Conservation (phyloP, 345 rosid genomes). For the Salix exigua region DNA sequence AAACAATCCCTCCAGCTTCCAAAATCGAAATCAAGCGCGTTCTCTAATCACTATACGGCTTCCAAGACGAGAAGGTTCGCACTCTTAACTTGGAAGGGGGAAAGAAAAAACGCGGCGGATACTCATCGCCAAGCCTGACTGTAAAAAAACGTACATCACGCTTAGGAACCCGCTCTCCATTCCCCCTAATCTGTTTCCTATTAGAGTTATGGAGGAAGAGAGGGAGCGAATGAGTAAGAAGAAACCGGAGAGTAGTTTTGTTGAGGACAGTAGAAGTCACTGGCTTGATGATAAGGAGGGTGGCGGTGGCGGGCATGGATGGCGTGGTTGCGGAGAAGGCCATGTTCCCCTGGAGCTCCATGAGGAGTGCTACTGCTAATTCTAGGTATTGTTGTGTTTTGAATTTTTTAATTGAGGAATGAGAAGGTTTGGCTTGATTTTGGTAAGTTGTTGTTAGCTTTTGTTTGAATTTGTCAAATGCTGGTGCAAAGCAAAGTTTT, state of each 20-base stretch:
- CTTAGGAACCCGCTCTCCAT: conserved; percentile 57
- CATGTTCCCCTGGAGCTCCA: conserved; percentile 60
- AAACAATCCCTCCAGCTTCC: conserved; percentile 78
- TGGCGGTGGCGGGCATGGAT: conserved; percentile 16
- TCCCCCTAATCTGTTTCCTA: conserved; percentile 61
- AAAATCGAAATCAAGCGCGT: conserved; percentile 97
- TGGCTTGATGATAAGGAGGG: conserved; percentile 68
- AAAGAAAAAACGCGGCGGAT: conserved; percentile 83
- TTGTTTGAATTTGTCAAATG: not conserved
- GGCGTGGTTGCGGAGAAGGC: conserved; percentile 10
- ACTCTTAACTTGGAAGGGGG: conserved; percentile 98
- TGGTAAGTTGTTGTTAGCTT: not conserved
- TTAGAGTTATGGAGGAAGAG: conserved; percentile 55
- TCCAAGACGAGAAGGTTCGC: conserved; percentile 76
- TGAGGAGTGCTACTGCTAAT: conserved; percentile 26
- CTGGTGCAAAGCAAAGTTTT: not conserved
- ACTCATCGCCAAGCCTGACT: conserved; percentile 71
- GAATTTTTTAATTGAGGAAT: not conserved
- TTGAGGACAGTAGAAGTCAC: conserved; percentile 68
- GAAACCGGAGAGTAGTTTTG: conserved; percentile 46
- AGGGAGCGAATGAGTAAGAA: conserved; percentile 50
- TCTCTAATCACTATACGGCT: conserved; percentile 82
- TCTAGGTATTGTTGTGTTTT: not conserved
- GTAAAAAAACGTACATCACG: conserved; percentile 87
- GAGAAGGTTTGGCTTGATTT: conserved; percentile 1